These are phyloP conservation scores for Talaromyces sp. DNA, from an alignment of 2,329 filamentous ascomycete species.

Conservation along the genomic window DNA sequence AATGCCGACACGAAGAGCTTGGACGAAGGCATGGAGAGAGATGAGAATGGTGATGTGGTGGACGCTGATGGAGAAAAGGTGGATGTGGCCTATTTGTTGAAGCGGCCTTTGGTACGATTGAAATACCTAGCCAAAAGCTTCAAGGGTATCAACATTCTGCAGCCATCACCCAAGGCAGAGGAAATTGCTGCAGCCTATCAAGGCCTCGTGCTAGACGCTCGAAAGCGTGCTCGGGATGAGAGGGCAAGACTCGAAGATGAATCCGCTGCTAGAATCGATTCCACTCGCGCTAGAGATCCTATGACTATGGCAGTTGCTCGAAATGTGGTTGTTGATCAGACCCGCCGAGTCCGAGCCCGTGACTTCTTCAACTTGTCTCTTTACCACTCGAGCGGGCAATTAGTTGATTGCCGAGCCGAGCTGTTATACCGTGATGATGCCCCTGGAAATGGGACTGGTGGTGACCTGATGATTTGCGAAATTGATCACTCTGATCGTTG, in stretches of 20 bases:
- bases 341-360: constrained; percentile 80
- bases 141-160: constrained; percentile 58
- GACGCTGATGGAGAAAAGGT: constrained; percentile 83
- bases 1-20: constrained; percentile 51
- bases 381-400: constrained; percentile 84
- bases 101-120: constrained; percentile 81
- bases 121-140: constrained; percentile 87
- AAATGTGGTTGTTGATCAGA: constrained; percentile 71
- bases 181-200: constrained; percentile 67
- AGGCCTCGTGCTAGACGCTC: constrained; percentile 73
- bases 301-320: constrained; percentile 73
- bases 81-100: constrained; percentile 90
- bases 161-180: constrained; percentile 56
- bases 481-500: constrained; percentile 76
- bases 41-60: constrained; percentile 63
- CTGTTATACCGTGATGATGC: constrained; percentile 81
- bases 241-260: constrained; percentile 78
- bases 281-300: constrained; percentile 76
- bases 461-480: constrained; percentile 91
- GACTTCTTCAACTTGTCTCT: constrained; percentile 88
- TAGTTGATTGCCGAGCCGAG: constrained; percentile 86
- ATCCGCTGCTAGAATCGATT: constrained; percentile 80
- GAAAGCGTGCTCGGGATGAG: constrained; percentile 73
- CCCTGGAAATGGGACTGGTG: constrained; percentile 65
- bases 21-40: constrained; percentile 59